These are phyloP conservation scores for Symbiodinium natans DNA, from an alignment of 73 alveolate species.

Conservation along the genomic window DNA sequence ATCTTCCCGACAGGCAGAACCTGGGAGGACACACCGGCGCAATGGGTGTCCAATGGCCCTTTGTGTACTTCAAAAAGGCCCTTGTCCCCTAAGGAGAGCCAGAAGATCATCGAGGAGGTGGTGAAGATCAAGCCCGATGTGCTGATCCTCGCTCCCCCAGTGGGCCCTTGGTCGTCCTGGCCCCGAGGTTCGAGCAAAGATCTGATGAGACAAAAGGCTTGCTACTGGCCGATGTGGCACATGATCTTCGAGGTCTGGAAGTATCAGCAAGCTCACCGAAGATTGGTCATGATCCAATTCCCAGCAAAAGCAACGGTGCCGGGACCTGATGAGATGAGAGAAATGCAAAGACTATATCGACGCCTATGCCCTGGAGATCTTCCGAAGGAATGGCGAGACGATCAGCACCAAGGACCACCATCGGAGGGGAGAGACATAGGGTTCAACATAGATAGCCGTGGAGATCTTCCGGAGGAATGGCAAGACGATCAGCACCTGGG, in stretches of 20 bases:
- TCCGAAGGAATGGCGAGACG: too few species aligned
- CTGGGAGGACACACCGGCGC: neutral
- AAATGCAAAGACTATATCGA: neutral
- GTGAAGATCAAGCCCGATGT: neutral
- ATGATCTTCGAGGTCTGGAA: neutral
- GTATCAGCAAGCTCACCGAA: neutral
- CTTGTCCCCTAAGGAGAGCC: neutral
- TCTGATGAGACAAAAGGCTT: neutral
- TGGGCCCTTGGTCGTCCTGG: constrained; percentile 34
- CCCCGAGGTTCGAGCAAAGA: neutral
- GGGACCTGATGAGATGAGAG: neutral
- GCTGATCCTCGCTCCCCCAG: neutral
- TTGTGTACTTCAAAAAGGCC: neutral
- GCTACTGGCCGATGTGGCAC: neutral
- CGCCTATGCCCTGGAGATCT: neutral
- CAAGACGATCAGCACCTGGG: too few species aligned
- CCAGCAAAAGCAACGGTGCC: neutral
- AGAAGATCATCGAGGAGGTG: neutral
- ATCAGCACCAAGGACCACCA: too few species aligned
- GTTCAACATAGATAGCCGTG: too few species aligned
- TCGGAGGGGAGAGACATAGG: too few species aligned
- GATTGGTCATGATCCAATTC: neutral
- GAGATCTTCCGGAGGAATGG: too few species aligned
- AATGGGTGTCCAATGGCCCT: neutral
- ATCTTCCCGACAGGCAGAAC: neutral